Conservation (phyloP, 768 basidiomycete genomes). For the Suillus cothurnatus region DNA sequence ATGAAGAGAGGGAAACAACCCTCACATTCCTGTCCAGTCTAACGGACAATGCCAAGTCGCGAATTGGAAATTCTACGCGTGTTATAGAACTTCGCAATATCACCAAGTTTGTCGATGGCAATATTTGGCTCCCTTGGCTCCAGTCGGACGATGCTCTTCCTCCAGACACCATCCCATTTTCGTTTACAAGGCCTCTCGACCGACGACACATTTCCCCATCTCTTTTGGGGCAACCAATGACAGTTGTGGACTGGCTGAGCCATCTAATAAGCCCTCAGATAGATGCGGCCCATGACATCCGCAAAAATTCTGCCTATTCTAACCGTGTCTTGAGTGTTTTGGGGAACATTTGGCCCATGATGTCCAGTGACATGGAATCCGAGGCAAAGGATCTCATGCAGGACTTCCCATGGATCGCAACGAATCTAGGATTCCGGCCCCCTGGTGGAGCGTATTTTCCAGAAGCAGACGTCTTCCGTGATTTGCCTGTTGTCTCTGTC, state of each 20-base stretch:
- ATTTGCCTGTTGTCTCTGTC: slow-evolving; percentile 73
- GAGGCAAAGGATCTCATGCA: slow-evolving; percentile 52
- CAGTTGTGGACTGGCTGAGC: slow-evolving; percentile 68
- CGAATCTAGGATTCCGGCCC: slow-evolving; percentile 66
- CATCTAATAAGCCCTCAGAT: slow-evolving; percentile 54
- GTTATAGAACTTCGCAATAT: slow-evolving; percentile 65
- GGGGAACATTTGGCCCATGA: slow-evolving; percentile 53
- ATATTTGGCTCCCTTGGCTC: slow-evolving; percentile 52
- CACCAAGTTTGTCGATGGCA: slow-evolving; percentile 66
- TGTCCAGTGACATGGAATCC: slow-evolving; percentile 50
- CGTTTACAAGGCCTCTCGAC: slow-evolving; percentile 58
- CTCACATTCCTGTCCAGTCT: slow-evolving; percentile 3
- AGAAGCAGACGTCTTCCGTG: slow-evolving; percentile 86
- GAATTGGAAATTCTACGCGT: background rate
- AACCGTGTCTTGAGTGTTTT: slow-evolving; percentile 69
- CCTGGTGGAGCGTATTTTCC: slow-evolving; percentile 80
- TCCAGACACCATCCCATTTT: slow-evolving; percentile 65
- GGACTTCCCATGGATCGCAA: slow-evolving; percentile 66
- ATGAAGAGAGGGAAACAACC: slow-evolving; percentile 28
- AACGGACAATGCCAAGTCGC: background rate
- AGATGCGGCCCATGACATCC: slow-evolving; percentile 58
- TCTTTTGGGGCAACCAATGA: slow-evolving; percentile 81
- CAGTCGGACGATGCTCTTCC: slow-evolving; percentile 79
- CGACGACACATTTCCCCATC: slow-evolving; percentile 48
- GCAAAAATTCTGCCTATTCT: slow-evolving; percentile 63